Conservation (phyloP, 2,329 filamentous ascomycete genomes). For the Daldinia eschscholtzii region DNA sequence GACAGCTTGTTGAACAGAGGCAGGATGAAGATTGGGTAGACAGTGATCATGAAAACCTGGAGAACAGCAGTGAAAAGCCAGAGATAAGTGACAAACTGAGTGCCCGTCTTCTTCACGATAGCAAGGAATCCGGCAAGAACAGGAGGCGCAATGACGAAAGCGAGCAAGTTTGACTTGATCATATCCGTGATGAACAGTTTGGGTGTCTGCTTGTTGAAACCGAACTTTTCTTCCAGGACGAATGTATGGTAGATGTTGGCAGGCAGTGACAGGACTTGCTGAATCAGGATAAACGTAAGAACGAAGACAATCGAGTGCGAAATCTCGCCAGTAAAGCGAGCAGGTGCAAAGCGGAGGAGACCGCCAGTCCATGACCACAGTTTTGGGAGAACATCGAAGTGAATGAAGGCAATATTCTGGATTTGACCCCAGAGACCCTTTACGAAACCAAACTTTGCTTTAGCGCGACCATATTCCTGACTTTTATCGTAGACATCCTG, state of each 20-base stretch:
- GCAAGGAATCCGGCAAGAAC: slow-evolving; percentile 92
- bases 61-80: slow-evolving; percentile 92
- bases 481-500: slow-evolving; percentile 94
- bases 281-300: slow-evolving; percentile 85
- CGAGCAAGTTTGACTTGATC: slow-evolving; percentile 88
- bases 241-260: slow-evolving; percentile 93
- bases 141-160: slow-evolving; percentile 83
- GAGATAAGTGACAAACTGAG: slow-evolving; percentile 96
- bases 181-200: slow-evolving; percentile 90
- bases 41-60: slow-evolving; percentile 94
- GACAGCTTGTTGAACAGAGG: slow-evolving; percentile 99
- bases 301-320: slow-evolving; percentile 93
- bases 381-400: slow-evolving; percentile 90
- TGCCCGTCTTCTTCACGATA: slow-evolving; percentile 94
- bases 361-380: slow-evolving; percentile 87
- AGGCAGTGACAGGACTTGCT: slow-evolving; percentile 83
- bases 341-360: slow-evolving; percentile 78
- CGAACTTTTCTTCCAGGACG: slow-evolving; percentile 94
- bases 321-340: slow-evolving; percentile 89
- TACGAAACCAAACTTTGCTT: slow-evolving; percentile 89
- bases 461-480: slow-evolving; percentile 95
- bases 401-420: slow-evolving; percentile 90
- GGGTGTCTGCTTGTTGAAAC: slow-evolving; percentile 98
- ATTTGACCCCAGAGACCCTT: slow-evolving; percentile 86
- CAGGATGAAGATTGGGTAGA: slow-evolving; percentile 94